phyloP scores from a whole-genome alignment of 805 yeast species.

The Zygoascus flipseniorum region DNA sequence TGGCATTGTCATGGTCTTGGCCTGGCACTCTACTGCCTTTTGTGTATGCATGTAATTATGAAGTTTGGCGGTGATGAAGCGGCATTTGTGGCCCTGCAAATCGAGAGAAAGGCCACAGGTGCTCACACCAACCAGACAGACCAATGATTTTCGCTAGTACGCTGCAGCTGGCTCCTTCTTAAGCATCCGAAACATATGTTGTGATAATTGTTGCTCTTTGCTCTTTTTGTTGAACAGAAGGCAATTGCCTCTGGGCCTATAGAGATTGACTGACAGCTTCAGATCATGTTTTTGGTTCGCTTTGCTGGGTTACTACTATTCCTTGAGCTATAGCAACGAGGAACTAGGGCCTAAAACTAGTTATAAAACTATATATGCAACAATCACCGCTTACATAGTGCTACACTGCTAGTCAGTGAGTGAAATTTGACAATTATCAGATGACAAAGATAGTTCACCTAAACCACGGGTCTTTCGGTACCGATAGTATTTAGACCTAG shows the following conservation, averaged over 20 bases:
- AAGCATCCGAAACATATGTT: slow-evolving; percentile 60
- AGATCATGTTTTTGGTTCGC: slow-evolving; percentile 37
- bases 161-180: slow-evolving; percentile 86
- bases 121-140: slow-evolving; percentile 52
- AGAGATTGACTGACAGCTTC: slow-evolving; percentile 31
- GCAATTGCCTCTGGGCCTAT: slow-evolving; percentile 38
- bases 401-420: too few species aligned
- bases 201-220: slow-evolving; percentile 73
- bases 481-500: too few species aligned
- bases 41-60: slow-evolving; percentile 66
- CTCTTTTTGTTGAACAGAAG: slow-evolving; percentile 28
- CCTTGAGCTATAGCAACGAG: slow-evolving; percentile 25
- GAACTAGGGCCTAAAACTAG: too few species aligned
- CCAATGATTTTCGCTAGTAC: slow-evolving; percentile 83
- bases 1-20: slow-evolving; percentile 91
- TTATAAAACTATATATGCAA: too few species aligned
- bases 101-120: slow-evolving; percentile 79
- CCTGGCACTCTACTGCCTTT: slow-evolving; percentile 70
- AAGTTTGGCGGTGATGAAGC: slow-evolving; percentile 77
- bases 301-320: slow-evolving; percentile 37
- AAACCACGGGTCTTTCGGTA: too few species aligned
- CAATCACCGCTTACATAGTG: too few species aligned
- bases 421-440: too few species aligned
- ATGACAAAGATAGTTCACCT: too few species aligned
- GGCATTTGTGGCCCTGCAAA: slow-evolving; percentile 92